phyloP scores from a whole-genome alignment of 768 basidiomycete species.

The Suillus paluster region DNA sequence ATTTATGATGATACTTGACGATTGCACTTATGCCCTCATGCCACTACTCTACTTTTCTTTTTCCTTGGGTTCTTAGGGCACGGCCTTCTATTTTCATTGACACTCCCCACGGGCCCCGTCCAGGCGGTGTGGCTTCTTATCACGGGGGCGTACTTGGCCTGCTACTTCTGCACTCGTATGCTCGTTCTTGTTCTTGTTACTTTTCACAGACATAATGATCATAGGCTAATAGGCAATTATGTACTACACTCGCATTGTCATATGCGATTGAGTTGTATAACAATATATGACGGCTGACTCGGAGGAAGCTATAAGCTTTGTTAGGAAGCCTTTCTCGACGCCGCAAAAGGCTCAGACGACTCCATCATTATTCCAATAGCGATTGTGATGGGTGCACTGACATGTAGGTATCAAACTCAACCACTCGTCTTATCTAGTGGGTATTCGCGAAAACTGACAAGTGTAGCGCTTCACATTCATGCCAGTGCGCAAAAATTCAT shows the following conservation, averaged over 20 bases:
- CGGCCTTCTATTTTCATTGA: neutral
- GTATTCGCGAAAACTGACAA: too few species aligned
- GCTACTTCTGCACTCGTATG: neutral
- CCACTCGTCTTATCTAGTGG: too few species aligned
- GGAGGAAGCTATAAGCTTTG: neutral
- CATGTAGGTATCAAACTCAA: too few species aligned
- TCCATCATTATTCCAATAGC: too few species aligned
- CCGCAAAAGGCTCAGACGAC: too few species aligned
- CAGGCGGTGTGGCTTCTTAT: neutral
- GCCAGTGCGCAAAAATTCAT: too few species aligned
- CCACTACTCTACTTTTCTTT: neutral
- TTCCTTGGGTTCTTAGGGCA: too few species aligned
- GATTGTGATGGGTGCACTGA: too few species aligned
- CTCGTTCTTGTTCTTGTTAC: neutral
- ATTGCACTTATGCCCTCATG: neutral
- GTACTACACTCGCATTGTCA: neutral
- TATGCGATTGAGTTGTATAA: neutral
- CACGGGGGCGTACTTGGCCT: neutral
- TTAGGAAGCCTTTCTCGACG: too few species aligned
- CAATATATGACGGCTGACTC: neutral
- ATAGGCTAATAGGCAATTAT: neutral
- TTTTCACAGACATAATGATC: neutral
- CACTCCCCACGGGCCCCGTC: neutral
- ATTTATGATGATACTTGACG: neutral
- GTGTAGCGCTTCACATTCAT: too few species aligned